Base-by-base conservation (phyloP, 2,329 filamentous ascomycete species). In the Fusarium sambucinum region DNA sequence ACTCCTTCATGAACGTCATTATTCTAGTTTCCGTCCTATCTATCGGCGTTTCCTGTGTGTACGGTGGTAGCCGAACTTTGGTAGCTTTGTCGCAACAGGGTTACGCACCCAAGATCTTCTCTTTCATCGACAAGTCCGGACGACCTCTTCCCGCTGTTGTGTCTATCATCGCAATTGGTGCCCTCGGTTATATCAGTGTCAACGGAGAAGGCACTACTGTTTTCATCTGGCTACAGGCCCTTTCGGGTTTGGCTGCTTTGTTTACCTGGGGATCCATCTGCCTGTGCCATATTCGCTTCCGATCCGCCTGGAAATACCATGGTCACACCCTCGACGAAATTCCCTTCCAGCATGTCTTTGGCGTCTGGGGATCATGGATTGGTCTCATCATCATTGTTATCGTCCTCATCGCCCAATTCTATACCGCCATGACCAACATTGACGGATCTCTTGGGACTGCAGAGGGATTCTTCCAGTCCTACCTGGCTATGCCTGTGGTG, bases 251-350 rank as follows among this genome's bases (percentile, higher is more conserved):
- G 6, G 85, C 86, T 13, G 86, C 87, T 14, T 82, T 92, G 42
- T 91, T 90, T 76, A 89, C 89, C 13, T 92, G 89, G 89, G 89
- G 85, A 19, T 90, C 87, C 38, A 90, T 92, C 71, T 91, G 89
- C 72, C 78, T 90, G 5, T 84, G 88, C 4, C 90, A 92, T 72
- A 90, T 92, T 73, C 88, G 90, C 21, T 91, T 92, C 83, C 87
- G 90, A 35, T 73, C 77, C 4, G 90, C 89, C 0, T 92, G 89
- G 90, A 81, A 79, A 27, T 77, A 82, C 29, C 83, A 89, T 40
- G 87, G 88, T n/a, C 87, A 88, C 75, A 85, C 83, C 4, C 76
- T 90, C 2, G 86, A 89, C 41, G 90, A 92, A 77, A 86, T 93
- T 16, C 87, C 90, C 0, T 93, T 90, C 80, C 77, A 82, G 52